Conservation (phyloP, 768 basidiomycete species). For the Boletus insuetus region DNA sequence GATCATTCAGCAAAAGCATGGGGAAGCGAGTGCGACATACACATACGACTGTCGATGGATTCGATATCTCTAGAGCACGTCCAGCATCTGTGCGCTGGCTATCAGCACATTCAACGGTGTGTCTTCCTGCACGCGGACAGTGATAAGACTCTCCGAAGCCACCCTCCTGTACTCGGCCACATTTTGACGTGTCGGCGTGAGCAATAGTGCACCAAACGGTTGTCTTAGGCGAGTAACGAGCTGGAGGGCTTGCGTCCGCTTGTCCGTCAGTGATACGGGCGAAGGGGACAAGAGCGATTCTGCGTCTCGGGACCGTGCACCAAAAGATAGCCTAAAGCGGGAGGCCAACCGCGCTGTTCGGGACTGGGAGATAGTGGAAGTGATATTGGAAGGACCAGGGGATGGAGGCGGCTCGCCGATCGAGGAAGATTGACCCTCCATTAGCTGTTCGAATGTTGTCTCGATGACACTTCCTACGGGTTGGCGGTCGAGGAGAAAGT, state of each 20-base stretch:
- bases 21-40: too few relatives aligned
- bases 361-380: not conserved
- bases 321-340: too few relatives aligned
- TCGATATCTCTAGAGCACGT: not conserved
- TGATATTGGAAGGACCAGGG: not conserved
- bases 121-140: not conserved
- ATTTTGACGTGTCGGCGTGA: not conserved
- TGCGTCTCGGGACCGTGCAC: too few relatives aligned
- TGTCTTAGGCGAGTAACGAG: not conserved
- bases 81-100: not conserved
- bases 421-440: too few relatives aligned
- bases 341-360: too few relatives aligned
- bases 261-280: not conserved
- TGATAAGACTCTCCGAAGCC: slow-evolving; percentile 6
- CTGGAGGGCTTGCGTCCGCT: not conserved
- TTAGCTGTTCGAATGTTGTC: too few relatives aligned
- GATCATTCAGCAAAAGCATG: too few relatives aligned
- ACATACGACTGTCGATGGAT: too few relatives aligned
- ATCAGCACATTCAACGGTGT: not conserved
- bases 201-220: not conserved
- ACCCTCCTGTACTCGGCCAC: slow-evolving; percentile 7
- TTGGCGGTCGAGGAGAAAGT: too few relatives aligned
- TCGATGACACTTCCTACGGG: too few relatives aligned
- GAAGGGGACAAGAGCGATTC: not conserved
- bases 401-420: too few relatives aligned